Evolutionary conservation across 2,329 filamentous ascomycete genomes (phyloP), one percentile per base, ranked within the genome.

Genomic region (Trichophyton equinum): DNA sequence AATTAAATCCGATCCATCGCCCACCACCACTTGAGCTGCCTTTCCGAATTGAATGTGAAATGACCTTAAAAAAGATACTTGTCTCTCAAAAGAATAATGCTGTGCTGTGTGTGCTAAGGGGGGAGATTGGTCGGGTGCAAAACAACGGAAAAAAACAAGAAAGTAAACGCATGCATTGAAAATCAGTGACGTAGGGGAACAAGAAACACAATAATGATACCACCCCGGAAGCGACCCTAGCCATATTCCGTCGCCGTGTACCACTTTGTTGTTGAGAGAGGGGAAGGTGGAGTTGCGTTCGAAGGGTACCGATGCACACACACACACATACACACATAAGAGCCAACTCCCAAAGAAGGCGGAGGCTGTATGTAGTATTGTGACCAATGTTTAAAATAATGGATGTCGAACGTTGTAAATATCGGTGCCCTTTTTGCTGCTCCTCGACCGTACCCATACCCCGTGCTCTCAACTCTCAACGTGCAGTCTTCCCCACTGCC

Each of bases 141-240:
- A 57, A 13, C 15, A 42, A 57, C 1, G 2, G 27, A n/a, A 44
- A 22, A 4, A 38, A 42, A 44, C 27, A 44, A 57, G 9, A n/a
- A 47, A 9, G n/a, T 33, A 57, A 38, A 38, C 1, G 40, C 40
- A 44, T 44, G 40, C 7, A n/a, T n/a, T n/a, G 40, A 22, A 25
- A 44, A 25, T 15, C 22, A 44, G 13, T 9, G 22, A 57, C 20
- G 18, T 42, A 59, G 33, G 57, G 42, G 5, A 60, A 62, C 40
- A 44, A 44, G 63, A 61, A 66, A 44, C 64, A 61, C 65, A 62
- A 60, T 62, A 68, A 66, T 64, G 68, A 73, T 70, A 76, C 74
- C 74, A 73, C 74, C 74, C 74, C 74, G 72, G 74, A 75, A 73
- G 74, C 74, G 73, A 75, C 74, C 74, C 74, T 76, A 75, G 65